Conservation (phyloP, 140 eudicot species). For the Senecio squalidus region DNA sequence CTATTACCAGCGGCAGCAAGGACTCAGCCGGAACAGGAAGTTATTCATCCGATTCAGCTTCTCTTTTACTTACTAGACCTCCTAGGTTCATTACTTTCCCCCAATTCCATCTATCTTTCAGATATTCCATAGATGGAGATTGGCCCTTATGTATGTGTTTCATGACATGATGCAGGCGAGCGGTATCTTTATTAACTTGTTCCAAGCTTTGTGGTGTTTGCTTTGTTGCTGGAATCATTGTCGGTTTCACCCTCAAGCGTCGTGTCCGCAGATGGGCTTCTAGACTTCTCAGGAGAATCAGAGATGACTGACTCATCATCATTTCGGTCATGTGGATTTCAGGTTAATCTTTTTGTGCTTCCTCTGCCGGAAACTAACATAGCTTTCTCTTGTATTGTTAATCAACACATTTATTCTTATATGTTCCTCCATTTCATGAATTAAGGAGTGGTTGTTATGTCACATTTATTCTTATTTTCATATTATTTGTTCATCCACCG, state of each 20-base stretch:
- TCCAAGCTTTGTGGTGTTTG: conserved; percentile 84
- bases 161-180: conserved; percentile 34
- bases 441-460: no score
- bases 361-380: no score
- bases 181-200: conserved; percentile 76
- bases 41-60: conserved; percentile 8
- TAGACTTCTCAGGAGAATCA: conserved; percentile 55
- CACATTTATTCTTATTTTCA: no score
- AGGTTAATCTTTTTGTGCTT: no score
- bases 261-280: conserved; percentile 82
- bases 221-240: conserved; percentile 77
- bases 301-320: conserved; percentile 48
- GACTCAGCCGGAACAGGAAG: background rate
- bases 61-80: conserved; percentile 25
- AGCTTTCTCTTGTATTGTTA: no score
- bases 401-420: no score
- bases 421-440: no score
- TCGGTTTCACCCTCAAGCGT: conserved; percentile 76
- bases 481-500: no score
- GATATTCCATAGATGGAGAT: background rate
- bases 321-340: no score
- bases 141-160: background rate
- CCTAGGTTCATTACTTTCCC: conserved; percentile 20
- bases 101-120: background rate
- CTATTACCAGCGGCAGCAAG: background rate